Evolutionary conservation across 139 green algal species (phyloP).

Genomic region (Volvox reticuliferus): DNA sequence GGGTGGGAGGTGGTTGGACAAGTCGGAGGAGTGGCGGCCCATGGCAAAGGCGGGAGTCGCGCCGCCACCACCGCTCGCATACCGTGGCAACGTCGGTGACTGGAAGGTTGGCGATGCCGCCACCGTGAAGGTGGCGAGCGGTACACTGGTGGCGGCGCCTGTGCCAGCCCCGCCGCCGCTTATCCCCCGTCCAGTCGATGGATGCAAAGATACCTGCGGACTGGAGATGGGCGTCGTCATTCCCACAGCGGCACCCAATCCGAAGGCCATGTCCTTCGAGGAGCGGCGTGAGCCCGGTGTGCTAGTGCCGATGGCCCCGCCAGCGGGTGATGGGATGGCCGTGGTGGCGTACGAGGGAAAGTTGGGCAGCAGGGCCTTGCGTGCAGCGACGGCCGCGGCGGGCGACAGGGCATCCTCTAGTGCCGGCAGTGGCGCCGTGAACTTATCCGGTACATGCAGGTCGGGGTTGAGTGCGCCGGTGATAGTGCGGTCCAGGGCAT

Average conservation of each 20-base stretch:
- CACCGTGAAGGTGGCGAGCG: neutral
- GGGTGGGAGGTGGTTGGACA: neutral
- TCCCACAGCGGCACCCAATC: neutral
- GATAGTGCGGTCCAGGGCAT: conserved; percentile 79
- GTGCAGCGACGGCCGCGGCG: neutral
- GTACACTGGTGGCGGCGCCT: neutral
- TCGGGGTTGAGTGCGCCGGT: conserved; percentile 64
- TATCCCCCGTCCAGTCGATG: neutral
- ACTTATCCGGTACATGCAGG: conserved; percentile 39
- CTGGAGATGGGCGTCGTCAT: neutral
- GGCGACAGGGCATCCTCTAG: conserved; percentile 4
- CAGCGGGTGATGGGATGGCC: neutral
- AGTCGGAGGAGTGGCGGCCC: neutral
- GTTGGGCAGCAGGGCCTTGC: neutral
- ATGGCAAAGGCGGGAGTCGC: neutral
- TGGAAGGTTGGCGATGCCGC: neutral
- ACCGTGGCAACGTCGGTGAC: neutral
- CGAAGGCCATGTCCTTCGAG: neutral
- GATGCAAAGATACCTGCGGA: neutral
- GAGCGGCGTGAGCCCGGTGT: neutral
- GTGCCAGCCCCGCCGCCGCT: neutral
- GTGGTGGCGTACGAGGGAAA: neutral
- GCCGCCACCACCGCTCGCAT: neutral
- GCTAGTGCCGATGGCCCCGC: neutral
- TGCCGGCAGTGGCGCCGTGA: conserved; percentile 24